phyloP scores from a whole-genome alignment of 73 alveolate genomes.

The Tetrahymena borealis region DNA sequence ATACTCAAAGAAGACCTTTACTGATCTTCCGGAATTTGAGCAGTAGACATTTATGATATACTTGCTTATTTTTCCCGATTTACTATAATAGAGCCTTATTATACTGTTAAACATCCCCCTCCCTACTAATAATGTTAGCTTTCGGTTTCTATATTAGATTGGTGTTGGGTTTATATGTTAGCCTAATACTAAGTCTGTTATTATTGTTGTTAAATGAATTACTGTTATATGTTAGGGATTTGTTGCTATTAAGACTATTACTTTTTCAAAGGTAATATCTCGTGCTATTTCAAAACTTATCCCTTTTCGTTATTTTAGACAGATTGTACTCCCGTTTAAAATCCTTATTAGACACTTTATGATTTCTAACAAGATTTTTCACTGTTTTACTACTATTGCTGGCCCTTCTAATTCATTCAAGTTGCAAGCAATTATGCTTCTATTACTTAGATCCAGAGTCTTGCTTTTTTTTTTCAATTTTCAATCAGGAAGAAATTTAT shows the following conservation, averaged over 20 bases:
- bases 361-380: background rate
- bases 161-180: background rate
- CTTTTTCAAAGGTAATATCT: background rate
- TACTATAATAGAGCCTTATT: background rate
- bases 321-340: too few relatives aligned
- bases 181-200: background rate
- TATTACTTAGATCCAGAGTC: background rate
- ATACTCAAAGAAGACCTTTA: background rate
- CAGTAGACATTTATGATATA: background rate
- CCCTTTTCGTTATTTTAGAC: background rate
- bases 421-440: background rate
- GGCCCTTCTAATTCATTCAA: background rate
- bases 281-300: background rate
- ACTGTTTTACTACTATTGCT: background rate
- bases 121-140: background rate
- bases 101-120: background rate
- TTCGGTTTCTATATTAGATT: background rate
- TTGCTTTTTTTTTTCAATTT: background rate
- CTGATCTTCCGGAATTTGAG: background rate
- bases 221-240: background rate
- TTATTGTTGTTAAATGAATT: background rate
- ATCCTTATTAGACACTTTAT: too few relatives aligned
- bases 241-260: background rate
- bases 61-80: background rate
- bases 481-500: background rate